Evolutionary conservation across 139 green algal species (phyloP), one percentile per base, ranked within the genome.

Genomic region (Micromonas commoda): DNA sequence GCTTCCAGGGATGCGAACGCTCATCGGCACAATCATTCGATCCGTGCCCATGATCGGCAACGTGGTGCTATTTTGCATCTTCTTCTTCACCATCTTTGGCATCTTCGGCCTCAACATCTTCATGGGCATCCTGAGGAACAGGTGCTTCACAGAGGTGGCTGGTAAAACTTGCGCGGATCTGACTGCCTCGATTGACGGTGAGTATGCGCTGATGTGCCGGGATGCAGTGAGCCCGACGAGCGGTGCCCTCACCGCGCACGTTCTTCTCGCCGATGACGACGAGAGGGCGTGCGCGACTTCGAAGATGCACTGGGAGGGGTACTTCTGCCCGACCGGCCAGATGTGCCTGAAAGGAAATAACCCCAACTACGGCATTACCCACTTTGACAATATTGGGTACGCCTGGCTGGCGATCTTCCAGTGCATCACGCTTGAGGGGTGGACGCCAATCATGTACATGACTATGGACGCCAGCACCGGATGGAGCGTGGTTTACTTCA

Each of bases 31-130:
- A 2, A 80, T 85, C 2, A 73, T 85, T 20, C 38, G 63, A 37
- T 71, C 76, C 1, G n/a, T 85, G n/a, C 81, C 76, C 54, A 66
- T 80, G 69, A 76, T 85, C 3, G 68, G 23, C 2, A 81, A 84
- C 73, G 80, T 84, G 29, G 13, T 78, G 28, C 23, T 81, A 4
- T 61, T 84, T 31, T 76, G 61, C 64, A 2, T 77, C 5, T 81
- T 76, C 13, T 68, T 81, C 16, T 81, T 84, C 52, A 35, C 76
- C 65, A 57, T 84, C 16, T 81, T 84, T 51, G 74, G 80, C 28
- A 84, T 84, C 80, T 26, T 80, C 45, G 80, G 80, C 37, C 29
- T 81, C 64, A 73, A 84, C 65, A 32, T 81, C 28, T 84, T 81
- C 66, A 73, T 51, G 23, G 80, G 80, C 20, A 68, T 53, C 32